These are phyloP conservation scores for Eimeria maxima DNA, from an alignment of 169 alveolate species.

Conservation along the genomic window DNA sequence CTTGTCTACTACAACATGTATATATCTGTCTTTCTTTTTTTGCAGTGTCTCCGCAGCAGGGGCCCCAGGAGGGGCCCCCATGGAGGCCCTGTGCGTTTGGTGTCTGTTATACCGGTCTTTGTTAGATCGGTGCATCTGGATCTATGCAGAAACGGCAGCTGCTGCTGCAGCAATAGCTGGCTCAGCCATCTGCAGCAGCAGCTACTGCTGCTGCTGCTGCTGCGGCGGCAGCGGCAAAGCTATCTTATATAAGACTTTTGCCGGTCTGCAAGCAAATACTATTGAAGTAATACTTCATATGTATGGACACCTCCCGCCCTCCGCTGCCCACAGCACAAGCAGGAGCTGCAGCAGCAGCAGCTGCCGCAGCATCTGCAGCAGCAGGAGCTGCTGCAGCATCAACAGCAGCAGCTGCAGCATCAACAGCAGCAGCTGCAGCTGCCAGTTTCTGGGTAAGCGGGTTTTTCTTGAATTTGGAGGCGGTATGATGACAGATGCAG, in stretches of 20 bases:
- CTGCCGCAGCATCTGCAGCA: no score
- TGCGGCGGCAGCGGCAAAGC: background rate
- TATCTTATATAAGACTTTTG: no score
- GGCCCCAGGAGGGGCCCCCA: background rate
- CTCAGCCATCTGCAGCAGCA: background rate
- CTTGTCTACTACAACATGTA: no score
- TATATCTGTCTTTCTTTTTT: background rate
- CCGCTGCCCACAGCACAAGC: no score
- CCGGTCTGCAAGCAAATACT: no score
- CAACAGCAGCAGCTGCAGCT: no score
- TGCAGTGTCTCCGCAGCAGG: background rate
- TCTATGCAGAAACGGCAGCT: background rate
- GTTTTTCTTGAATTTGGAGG: background rate
- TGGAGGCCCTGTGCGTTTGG: background rate
- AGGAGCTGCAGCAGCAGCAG: no score
- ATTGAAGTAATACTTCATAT: no score
- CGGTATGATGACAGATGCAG: background rate
- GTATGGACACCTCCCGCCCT: no score
- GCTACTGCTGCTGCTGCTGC: background rate
- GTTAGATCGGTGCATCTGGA: background rate
- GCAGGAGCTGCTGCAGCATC: no score
- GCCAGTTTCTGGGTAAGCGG: background rate
- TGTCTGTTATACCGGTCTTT: background rate
- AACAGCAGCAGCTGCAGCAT: no score
- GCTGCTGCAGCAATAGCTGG: background rate